A percentile compares a stretch with the other conserved stretches of the same genome.
phyloP scores from a whole-genome alignment of 2,329 filamentous ascomycete species.

The Aspergillus eucalypticola region DNA sequence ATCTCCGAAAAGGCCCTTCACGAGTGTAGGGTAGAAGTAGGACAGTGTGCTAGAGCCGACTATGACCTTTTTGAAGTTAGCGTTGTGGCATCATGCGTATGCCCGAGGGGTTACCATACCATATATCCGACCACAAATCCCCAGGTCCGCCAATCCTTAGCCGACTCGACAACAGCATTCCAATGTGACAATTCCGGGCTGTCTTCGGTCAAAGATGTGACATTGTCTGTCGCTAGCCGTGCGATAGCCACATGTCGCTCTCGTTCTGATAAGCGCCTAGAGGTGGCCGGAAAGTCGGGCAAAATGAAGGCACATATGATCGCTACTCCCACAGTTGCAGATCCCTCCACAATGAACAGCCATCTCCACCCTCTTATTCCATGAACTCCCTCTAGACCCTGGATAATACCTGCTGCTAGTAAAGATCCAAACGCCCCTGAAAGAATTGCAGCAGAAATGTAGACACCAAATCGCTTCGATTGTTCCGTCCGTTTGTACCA shows the following conservation, averaged over 20 bases:
- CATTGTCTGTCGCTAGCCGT: constrained; percentile 23
- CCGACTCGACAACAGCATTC: constrained; percentile 21
- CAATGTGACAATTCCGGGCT: constrained; percentile 17
- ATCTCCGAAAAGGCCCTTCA: constrained; percentile 25
- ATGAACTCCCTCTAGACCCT: constrained; percentile 47
- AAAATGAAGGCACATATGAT: constrained; percentile 49
- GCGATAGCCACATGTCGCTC: constrained; percentile 26
- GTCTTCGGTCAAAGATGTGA: constrained; percentile 20
- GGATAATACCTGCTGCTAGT: constrained; percentile 52
- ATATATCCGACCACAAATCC: constrained; percentile 46
- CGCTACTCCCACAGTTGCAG: constrained; percentile 49
- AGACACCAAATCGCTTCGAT: constrained; percentile 58
- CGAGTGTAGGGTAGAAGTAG: constrained; percentile 35
- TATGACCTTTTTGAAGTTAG: constrained; percentile 26
- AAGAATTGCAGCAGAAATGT: constrained; percentile 59
- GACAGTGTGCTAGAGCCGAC: constrained; percentile 39
- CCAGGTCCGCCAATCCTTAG: constrained; percentile 41
- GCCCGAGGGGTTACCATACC: constrained; percentile 5
- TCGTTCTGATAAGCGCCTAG: constrained; percentile 40
- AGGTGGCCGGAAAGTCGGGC: constrained; percentile 53
- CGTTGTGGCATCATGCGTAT: neutral
- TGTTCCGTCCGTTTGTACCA: constrained; percentile 63
- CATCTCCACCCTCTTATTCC: constrained; percentile 55
- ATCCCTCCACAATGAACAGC: constrained; percentile 51
- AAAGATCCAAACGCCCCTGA: constrained; percentile 57